Percentiles rank a stretch among this genome's conserved stretches.
These are phyloP conservation scores for Meira nashicola DNA, from an alignment of 1,284 basidiomycete genomes.

Conservation along the genomic window DNA sequence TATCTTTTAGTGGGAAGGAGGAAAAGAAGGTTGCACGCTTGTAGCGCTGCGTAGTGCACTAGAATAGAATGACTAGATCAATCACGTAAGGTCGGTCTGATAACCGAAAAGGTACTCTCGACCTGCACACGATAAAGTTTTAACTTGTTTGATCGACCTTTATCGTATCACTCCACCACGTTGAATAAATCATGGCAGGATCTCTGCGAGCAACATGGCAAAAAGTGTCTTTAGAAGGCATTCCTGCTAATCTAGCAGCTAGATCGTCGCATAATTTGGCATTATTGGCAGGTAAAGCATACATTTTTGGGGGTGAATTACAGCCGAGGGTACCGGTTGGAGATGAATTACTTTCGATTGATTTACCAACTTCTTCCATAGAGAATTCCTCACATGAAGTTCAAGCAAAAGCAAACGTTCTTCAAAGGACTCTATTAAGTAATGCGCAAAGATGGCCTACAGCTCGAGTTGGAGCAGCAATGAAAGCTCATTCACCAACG, in stretches of 20 bases:
- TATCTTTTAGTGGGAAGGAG: too few relatives aligned
- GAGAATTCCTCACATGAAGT: neutral
- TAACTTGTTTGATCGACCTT: too few relatives aligned
- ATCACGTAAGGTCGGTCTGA: too few relatives aligned
- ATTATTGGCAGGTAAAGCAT: neutral
- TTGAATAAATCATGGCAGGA: too few relatives aligned
- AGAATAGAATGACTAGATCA: too few relatives aligned
- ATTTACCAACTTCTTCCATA: neutral
- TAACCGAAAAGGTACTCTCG: too few relatives aligned
- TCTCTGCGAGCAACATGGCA: too few relatives aligned
- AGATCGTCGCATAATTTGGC: neutral
- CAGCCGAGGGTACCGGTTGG: conserved; percentile 55
- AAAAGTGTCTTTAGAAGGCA: neutral
- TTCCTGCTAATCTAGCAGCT: neutral
- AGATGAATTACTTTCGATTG: conserved; percentile 24
- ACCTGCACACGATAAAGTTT: too few relatives aligned
- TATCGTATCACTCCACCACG: too few relatives aligned
- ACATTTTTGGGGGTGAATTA: conserved; percentile 53
- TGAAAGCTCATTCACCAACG: conserved; percentile 24
- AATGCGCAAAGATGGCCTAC: neutral
- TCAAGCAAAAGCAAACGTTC: neutral
- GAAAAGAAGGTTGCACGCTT: too few relatives aligned
- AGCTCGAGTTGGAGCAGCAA: conserved; percentile 54
- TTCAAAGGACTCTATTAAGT: too few relatives aligned
- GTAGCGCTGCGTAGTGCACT: too few relatives aligned